phyloP scores from a whole-genome alignment of 116 monocot species.

The Dioscorea cayenensis region DNA sequence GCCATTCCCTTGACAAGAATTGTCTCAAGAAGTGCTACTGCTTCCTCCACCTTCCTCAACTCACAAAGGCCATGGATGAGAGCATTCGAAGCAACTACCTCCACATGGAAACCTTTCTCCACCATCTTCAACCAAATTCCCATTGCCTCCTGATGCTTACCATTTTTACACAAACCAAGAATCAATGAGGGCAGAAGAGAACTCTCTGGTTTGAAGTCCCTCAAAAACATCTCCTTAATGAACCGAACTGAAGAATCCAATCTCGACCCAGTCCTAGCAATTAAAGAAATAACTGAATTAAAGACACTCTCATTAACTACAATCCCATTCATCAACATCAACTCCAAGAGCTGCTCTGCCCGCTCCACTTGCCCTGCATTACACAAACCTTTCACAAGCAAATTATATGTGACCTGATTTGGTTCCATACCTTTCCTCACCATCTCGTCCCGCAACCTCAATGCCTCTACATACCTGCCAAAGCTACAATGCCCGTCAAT shows the following conservation, averaged over 20 bases:
- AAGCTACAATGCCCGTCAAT: conserved; percentile 65
- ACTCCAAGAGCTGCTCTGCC: conserved; percentile 61
- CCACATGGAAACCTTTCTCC: conserved; percentile 54
- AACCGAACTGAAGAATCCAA: conserved; percentile 50
- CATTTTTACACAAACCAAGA: conserved; percentile 38
- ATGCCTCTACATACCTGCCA: conserved; percentile 31
- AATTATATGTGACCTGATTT: conserved; percentile 67
- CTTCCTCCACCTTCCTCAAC: conserved; percentile 38
- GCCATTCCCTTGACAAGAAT: conserved; percentile 50
- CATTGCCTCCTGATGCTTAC: conserved; percentile 46
- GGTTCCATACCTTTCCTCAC: conserved; percentile 42
- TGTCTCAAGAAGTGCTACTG: conserved; percentile 31
- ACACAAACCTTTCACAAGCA: conserved; percentile 56
- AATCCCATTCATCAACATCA: conserved; percentile 49
- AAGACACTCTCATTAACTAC: conserved; percentile 44
- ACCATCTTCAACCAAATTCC: conserved; percentile 50
- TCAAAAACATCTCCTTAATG: conserved; percentile 53
- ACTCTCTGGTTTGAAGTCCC: conserved; percentile 52
- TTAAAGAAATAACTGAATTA: conserved; percentile 47
- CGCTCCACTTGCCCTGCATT: conserved; percentile 45
- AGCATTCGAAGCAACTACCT: conserved; percentile 53
- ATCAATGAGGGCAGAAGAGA: conserved; percentile 52
- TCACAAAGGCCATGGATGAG: conserved; percentile 70
- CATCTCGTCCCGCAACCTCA: conserved; percentile 62
- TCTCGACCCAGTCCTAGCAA: conserved; percentile 29